phyloP scores from a whole-genome alignment of 352 stramenopile genomes.

The Phytopythium helicoides region DNA sequence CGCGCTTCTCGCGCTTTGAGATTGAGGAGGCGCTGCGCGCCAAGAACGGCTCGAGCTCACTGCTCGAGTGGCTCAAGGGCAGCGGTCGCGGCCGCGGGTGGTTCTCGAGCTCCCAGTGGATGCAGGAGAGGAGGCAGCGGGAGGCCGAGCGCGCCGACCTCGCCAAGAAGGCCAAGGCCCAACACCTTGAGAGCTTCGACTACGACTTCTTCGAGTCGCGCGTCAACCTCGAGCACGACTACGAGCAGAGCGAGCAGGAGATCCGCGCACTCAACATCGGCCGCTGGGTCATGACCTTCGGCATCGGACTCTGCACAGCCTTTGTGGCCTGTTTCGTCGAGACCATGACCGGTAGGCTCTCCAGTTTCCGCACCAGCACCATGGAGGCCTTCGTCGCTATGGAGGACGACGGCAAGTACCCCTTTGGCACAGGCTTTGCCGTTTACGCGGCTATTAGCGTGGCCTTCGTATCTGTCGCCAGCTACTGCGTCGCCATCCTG shows the following conservation, averaged over 20 bases:
- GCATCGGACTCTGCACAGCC: constrained; percentile 92
- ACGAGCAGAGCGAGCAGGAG: constrained; percentile 72
- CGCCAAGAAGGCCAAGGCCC: constrained; percentile 76
- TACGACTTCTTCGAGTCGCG: constrained; percentile 88
- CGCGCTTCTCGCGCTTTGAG: constrained; percentile 73
- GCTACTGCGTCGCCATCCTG: constrained; percentile 91
- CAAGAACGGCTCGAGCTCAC: constrained; percentile 52
- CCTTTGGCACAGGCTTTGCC: constrained; percentile 81
- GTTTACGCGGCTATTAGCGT: constrained; percentile 92
- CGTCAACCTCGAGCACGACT: constrained; percentile 86
- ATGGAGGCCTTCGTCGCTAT: constrained; percentile 81
- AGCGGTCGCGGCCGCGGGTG: constrained; percentile 29
- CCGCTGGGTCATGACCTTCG: constrained; percentile 96
- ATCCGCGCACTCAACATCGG: constrained; percentile 81
- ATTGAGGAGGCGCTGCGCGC: constrained; percentile 69
- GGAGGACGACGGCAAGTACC: constrained; percentile 40
- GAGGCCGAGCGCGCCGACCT: constrained; percentile 46
- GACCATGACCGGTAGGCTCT: constrained; percentile 85
- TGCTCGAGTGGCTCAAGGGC: constrained; percentile 66
- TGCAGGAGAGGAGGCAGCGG: constrained; percentile 20
- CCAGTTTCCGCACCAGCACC: constrained; percentile 86
- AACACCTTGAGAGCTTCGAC: constrained; percentile 85
- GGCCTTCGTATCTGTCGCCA: constrained; percentile 90
- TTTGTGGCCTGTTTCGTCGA: constrained; percentile 94
- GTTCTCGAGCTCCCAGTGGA: constrained; percentile 7